Evolutionary conservation across 257 asterid genomes (phyloP).

Genomic region (Jacaranda copaia): DNA sequence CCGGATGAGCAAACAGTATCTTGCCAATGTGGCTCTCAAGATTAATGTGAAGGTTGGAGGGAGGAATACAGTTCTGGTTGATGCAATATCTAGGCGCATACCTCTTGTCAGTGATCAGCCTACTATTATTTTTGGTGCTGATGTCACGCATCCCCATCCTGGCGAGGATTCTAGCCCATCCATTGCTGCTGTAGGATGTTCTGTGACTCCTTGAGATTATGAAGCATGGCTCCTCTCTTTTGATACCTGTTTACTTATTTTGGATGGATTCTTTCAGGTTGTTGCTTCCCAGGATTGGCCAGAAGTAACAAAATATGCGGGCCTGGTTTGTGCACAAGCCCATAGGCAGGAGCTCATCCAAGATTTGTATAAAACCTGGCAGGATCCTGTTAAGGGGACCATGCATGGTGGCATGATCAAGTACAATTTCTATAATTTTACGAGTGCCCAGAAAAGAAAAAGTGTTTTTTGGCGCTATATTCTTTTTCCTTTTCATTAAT

Average conservation of each 20-base stretch:
- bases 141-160: conserved; percentile 98
- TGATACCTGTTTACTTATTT: neutral
- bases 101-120: conserved; percentile 94
- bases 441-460: neutral
- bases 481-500: neutral
- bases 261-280: conserved; percentile 57
- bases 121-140: conserved; percentile 97
- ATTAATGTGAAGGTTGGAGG: conserved; percentile 98
- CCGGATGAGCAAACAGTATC: conserved; percentile 82
- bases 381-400: conserved; percentile 81
- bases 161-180: conserved; percentile 99
- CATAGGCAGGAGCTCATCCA: conserved; percentile 95
- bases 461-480: no score
- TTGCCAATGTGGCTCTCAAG: conserved; percentile 92
- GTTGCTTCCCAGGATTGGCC: conserved; percentile 99
- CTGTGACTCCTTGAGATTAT: neutral
- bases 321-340: conserved; percentile 95
- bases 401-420: conserved; percentile 90
- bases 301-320: conserved; percentile 91
- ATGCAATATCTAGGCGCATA: conserved; percentile 85
- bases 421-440: conserved; percentile 44
- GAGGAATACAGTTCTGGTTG: conserved; percentile 88
- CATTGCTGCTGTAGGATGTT: conserved; percentile 80
- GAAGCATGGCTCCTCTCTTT: conserved; percentile 1
- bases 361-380: conserved; percentile 86